Conservation (phyloP, 768 basidiomycete genomes). For the Suillus paluster region DNA sequence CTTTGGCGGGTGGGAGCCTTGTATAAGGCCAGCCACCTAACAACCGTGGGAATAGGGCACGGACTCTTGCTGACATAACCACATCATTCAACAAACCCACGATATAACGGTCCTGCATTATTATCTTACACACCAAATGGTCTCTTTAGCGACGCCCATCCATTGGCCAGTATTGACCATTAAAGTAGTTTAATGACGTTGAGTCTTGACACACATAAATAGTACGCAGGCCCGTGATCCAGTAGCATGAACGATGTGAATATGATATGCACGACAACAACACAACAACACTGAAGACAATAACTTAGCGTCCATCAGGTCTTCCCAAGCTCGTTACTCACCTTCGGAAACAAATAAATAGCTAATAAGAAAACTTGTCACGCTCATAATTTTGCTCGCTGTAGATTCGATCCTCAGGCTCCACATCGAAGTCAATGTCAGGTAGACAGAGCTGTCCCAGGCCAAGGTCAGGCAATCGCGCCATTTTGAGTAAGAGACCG, state of each 20-base stretch:
- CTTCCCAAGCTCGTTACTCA: slow-evolving; percentile 2
- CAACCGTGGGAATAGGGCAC: slow-evolving; percentile 40
- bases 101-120: neutral
- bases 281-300: neutral
- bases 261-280: neutral
- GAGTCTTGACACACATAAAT: slow-evolving; percentile 5
- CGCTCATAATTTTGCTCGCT: neutral
- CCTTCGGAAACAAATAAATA: neutral
- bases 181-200: neutral
- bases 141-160: neutral
- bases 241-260: neutral
- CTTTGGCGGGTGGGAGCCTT: slow-evolving; percentile 43
- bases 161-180: neutral
- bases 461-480: slow-evolving; percentile 73
- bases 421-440: slow-evolving; percentile 31
- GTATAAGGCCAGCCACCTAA: slow-evolving; percentile 38
- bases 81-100: slow-evolving; percentile 35
- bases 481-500: slow-evolving; percentile 76
- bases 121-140: neutral
- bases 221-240: neutral
- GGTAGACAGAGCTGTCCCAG: slow-evolving; percentile 59
- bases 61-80: slow-evolving; percentile 39
- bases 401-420: slow-evolving; percentile 14
- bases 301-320: neutral
- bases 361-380: neutral